Percentiles rank a stretch among this genome's conserved stretches.
Conservation (phyloP, 2,329 filamentous ascomycete genomes). For the Cercospora sesami region DNA sequence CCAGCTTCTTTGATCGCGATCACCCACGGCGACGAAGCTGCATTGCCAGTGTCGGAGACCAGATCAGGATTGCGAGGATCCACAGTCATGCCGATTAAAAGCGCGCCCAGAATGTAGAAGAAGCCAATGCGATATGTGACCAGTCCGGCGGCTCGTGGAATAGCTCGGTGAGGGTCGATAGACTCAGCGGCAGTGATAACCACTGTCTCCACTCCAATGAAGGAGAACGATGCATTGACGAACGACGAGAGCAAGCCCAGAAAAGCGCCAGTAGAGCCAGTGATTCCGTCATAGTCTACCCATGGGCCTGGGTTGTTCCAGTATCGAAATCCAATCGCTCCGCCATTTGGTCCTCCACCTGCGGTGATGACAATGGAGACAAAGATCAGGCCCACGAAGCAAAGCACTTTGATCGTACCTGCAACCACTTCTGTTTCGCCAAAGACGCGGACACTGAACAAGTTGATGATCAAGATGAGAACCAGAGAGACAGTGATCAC, state of each 20-base stretch:
- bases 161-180: constrained; percentile 51
- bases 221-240: constrained; percentile 49
- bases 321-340: constrained; percentile 27
- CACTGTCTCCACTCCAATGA: constrained; percentile 55
- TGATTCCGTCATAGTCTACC: constrained; percentile 31
- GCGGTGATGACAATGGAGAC: constrained; percentile 41
- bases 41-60: constrained; percentile 45
- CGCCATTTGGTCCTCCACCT: constrained; percentile 42
- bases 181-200: constrained; percentile 58
- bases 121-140: constrained; percentile 46
- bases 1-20: constrained; percentile 69
- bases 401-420: constrained; percentile 40
- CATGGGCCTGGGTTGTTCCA: constrained; percentile 34
- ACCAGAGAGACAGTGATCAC: constrained; percentile 30
- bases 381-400: constrained; percentile 42
- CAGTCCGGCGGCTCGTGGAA: constrained; percentile 54
- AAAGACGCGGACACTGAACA: constrained; percentile 30
- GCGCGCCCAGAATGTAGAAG: constrained; percentile 58
- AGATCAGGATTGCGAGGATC: constrained; percentile 55
- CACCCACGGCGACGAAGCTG: constrained; percentile 58
- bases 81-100: constrained; percentile 62
- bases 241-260: constrained; percentile 29
- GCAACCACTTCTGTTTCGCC: constrained; percentile 27
- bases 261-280: constrained; percentile 38
- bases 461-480: constrained; percentile 27